These are phyloP conservation scores for Fusarium nanum DNA, from an alignment of 2,329 filamentous ascomycete genomes.

Conservation along the genomic window DNA sequence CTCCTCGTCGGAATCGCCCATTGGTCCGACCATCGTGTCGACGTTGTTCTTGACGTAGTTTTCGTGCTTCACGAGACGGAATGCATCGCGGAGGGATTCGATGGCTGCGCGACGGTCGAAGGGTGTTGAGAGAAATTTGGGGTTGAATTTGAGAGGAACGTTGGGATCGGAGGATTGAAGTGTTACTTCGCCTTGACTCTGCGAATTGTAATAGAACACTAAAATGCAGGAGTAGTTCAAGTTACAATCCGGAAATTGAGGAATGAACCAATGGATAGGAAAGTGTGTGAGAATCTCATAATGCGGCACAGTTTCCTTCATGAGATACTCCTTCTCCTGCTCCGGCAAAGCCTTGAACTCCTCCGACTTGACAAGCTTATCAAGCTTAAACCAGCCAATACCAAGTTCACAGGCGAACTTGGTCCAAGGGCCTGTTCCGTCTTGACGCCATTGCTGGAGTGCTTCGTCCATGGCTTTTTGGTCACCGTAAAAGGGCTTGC, in stretches of 20 bases:
- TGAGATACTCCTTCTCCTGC: conserved; percentile 57
- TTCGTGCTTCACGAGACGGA: conserved; percentile 55
- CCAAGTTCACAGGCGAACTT: conserved; percentile 54
- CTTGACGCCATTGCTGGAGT: conserved; percentile 59
- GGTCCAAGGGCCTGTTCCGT: conserved; percentile 56
- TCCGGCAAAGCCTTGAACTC: conserved; percentile 64
- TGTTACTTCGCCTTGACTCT: conserved; percentile 62
- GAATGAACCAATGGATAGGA: conserved; percentile 57
- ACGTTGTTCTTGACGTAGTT: conserved; percentile 59
- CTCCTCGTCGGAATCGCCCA: conserved; percentile 64
- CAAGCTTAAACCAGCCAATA: conserved; percentile 60
- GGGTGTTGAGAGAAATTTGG: conserved; percentile 63
- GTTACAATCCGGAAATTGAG: conserved; percentile 50
- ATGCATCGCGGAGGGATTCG: conserved; percentile 59
- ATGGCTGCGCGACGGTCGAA: conserved; percentile 65
- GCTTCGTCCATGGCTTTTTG: conserved; percentile 57
- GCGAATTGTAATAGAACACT: conserved; percentile 65
- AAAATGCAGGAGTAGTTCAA: conserved; percentile 58
- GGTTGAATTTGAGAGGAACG: conserved; percentile 64
- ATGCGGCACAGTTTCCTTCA: conserved; percentile 64
- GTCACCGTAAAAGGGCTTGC: conserved; percentile 59
- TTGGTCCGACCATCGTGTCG: conserved; percentile 55
- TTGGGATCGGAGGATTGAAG: conserved; percentile 64
- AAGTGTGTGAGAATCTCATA: conserved; percentile 66
- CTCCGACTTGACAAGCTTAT: conserved; percentile 52